phyloP scores from a whole-genome alignment of 2,329 filamentous ascomycete genomes.

The Dryadomyces quercivorus region DNA sequence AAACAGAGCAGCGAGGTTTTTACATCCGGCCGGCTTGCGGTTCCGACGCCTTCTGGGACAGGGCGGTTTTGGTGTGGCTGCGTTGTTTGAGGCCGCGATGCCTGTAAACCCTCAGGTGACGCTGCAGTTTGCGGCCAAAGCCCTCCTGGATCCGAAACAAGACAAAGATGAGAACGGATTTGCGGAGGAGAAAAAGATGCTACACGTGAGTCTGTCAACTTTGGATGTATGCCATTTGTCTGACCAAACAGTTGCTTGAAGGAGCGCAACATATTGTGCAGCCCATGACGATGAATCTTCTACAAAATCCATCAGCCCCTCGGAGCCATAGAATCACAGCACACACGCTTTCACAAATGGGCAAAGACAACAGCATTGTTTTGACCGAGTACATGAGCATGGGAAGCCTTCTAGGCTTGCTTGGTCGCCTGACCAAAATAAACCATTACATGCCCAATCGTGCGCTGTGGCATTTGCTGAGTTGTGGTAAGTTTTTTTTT shows the following conservation, averaged over 20 bases:
- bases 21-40: background rate
- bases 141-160: too few relatives aligned
- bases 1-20: background rate
- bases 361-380: background rate
- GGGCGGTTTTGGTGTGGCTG: background rate
- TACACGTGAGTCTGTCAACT: background rate
- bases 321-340: too few relatives aligned
- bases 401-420: background rate
- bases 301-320: too few relatives aligned
- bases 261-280: background rate
- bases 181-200: background rate
- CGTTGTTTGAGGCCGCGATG: background rate
- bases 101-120: background rate
- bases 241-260: background rate
- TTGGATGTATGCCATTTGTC: too few relatives aligned
- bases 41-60: background rate
- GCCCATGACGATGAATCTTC: background rate
- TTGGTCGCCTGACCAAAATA: background rate
- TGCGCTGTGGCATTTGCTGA: conserved; percentile 1
- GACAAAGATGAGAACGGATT: background rate
- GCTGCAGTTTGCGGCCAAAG: background rate
- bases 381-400: conserved; percentile 4
- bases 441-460: background rate
- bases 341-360: background rate
- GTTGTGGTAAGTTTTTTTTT: conserved; percentile 1